Conservation (phyloP, 495 filamentous ascomycete species). For the Thermothielavioides terrestris region DNA sequence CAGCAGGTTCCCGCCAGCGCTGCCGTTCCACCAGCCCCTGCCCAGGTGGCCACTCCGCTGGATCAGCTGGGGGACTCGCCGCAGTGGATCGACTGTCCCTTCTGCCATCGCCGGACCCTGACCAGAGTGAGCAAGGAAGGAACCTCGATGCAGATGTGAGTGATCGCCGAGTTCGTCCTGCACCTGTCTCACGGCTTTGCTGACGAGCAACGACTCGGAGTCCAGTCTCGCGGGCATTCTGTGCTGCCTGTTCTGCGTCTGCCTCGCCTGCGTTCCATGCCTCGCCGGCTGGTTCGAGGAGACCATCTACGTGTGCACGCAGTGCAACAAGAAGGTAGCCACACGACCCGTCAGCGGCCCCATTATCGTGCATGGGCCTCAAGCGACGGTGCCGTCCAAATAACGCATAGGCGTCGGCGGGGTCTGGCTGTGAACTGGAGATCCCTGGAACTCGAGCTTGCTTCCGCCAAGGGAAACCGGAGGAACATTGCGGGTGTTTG, state of each 20-base stretch:
- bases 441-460: too few relatives aligned
- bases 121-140: slow-evolving; percentile 18
- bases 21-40: neutral
- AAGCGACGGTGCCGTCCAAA: slow-evolving; percentile 10
- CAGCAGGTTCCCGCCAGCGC: neutral
- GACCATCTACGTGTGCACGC: slow-evolving; percentile 20
- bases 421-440: too few relatives aligned
- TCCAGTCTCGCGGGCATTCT: slow-evolving; percentile 22
- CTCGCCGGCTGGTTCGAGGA: slow-evolving; percentile 29
- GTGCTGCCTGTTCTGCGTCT: slow-evolving; percentile 26
- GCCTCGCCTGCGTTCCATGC: slow-evolving; percentile 26
- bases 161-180: neutral
- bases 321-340: slow-evolving; percentile 23
- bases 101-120: slow-evolving; percentile 19
- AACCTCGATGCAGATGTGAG: slow-evolving; percentile 24
- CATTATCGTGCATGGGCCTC: slow-evolving; percentile 15
- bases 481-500: too few relatives aligned
- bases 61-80: slow-evolving; percentile 13
- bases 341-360: slow-evolving; percentile 12
- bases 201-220: neutral
- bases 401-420: neutral
- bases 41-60: slow-evolving; percentile 18
- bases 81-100: slow-evolving; percentile 28
- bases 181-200: neutral
- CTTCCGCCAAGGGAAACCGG: too few relatives aligned